Base-by-base conservation (phyloP, 306 rosid species). In the Calophaca sinica region DNA sequence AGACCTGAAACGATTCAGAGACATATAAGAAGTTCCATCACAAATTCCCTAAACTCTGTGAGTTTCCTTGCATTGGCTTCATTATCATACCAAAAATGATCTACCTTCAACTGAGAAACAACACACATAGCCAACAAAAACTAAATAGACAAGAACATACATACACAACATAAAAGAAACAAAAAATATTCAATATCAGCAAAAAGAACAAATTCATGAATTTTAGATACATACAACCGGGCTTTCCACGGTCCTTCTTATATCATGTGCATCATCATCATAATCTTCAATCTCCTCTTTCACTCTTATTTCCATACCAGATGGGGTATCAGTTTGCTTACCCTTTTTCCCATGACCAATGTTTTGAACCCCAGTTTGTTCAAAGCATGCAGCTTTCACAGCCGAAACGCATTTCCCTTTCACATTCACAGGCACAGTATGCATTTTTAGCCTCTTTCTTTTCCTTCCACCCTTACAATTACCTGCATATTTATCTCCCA, bases 61-160 rank as follows among this genome's bases (percentile, higher is more conserved):
- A n/a, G n/a, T n/a, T n/a, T n/a, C n/a, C n/a, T n/a, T n/a, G n/a
- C n/a, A 13, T 33, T 61, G 64, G 29, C 76, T 52, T 75, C 15
- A 32, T 44, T 2, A 28, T 60, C 15, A 9, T 35, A 39, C 73
- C 62, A 31, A 70, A 31, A 44, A 10, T n/a, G 5, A 6, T 70
- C 81, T 39, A 44, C 73, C 75, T 83, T 70, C 81, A 79, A 31
- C 65, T 72, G 31, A 11, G 20, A 76, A 26, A 7, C 76, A 70
- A 58, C 74, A 57, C 28, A 51, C 13, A 38, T 5, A 57, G 35
- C 45, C 28, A 74, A 58, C 9, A 39, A 53, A 62, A 26, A 53
- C 45, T 9, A 81, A 52, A 5, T 44, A 7, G 33, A 58, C 20
- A 11, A 6, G 9, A 14, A 42, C 12, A 48, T 20, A 39, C 15